Base-by-base conservation (phyloP, 352 stramenopile species). In the Peronospora destructor region DNA sequence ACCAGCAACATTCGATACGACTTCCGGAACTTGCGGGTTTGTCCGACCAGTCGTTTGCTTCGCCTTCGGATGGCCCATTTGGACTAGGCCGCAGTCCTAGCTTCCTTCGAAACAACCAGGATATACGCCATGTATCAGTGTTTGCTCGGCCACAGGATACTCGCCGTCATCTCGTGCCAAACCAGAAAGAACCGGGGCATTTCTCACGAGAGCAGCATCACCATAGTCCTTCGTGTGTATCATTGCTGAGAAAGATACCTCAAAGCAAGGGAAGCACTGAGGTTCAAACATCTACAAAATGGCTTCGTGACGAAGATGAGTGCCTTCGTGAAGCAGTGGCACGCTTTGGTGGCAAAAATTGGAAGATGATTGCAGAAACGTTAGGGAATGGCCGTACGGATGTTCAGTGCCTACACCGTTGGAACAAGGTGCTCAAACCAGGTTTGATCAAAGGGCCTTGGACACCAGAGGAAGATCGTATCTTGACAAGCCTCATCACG, bases 351-450 rank as follows among this genome's bases (percentile, higher is more conserved):
- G 84, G 89, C 37, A 96, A 96, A 34, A 97, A 96, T 59, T 98
- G 94, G 94, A 97, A 96, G 60, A 80, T 90, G 53, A 94, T 98
- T 47, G 87, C 91, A 14, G 82, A 95, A 59, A 73, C 84, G 23
- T 61, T 97, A 21, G 84, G 87, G 14, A 87, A 91, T 45, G 83
- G 79, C 2, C 80, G 84, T 46, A 95, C 90, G 1, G 91, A 97
- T 57, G 86, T 96, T 49, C 91, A 97, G 63, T 97, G 88, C 57
- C 71, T 98, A 35, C 94, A 98, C 56, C 86, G 95, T n/a, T 98
- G 94, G 94, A 95, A 98, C 61, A 95, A 95, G 52, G 82, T 95
- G 41, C 77, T 95, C 33, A 95, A 95, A 53, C 84, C 84, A 0
- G 83, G 83, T 13, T 53, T 93, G 30, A 83, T 95, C 19, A 96